A percentile compares a stretch with the other conserved stretches of the same genome.
phyloP scores from a whole-genome alignment of 306 rosid species.

The Citrullus mucosospermus region DNA sequence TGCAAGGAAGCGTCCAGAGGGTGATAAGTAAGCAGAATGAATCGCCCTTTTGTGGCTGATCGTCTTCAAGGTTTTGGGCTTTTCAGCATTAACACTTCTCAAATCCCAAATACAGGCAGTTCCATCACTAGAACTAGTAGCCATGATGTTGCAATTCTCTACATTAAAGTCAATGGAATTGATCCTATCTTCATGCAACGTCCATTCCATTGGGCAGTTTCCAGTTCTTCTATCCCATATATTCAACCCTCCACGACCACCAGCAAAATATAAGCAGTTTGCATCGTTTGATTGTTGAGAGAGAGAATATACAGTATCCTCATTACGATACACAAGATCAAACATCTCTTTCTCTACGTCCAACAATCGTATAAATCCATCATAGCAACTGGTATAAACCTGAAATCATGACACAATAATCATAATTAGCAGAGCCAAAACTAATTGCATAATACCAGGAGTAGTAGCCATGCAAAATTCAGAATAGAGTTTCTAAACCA shows the following conservation, averaged over 20 bases:
- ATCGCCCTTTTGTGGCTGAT: conserved; percentile 46
- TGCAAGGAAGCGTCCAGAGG: conserved; percentile 62
- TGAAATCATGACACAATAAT: conserved; percentile 15
- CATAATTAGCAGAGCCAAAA: neutral
- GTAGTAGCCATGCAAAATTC: neutral
- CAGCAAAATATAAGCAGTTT: conserved; percentile 55
- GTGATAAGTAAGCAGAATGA: conserved; percentile 88
- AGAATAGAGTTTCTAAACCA: neutral
- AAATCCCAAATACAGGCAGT: conserved; percentile 91
- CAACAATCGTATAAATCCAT: conserved; percentile 60
- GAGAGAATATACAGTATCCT: conserved; percentile 33
- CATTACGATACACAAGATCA: conserved; percentile 43
- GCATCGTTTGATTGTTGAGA: conserved; percentile 40
- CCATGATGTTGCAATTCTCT: conserved; percentile 40
- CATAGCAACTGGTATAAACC: conserved; percentile 68
- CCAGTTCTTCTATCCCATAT: conserved; percentile 62
- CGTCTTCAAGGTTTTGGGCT: conserved; percentile 35
- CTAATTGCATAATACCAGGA: neutral
- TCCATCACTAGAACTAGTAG: conserved; percentile 76
- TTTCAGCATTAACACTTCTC: conserved; percentile 29
- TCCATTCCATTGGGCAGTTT: conserved; percentile 34
- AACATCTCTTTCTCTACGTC: conserved; percentile 82
- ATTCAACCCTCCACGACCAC: conserved; percentile 53
- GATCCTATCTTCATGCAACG: conserved; percentile 53
- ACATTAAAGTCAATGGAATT: conserved; percentile 57